These are phyloP conservation scores for Vachellia collinsii DNA, from an alignment of 306 rosid species.

Conservation along the genomic window DNA sequence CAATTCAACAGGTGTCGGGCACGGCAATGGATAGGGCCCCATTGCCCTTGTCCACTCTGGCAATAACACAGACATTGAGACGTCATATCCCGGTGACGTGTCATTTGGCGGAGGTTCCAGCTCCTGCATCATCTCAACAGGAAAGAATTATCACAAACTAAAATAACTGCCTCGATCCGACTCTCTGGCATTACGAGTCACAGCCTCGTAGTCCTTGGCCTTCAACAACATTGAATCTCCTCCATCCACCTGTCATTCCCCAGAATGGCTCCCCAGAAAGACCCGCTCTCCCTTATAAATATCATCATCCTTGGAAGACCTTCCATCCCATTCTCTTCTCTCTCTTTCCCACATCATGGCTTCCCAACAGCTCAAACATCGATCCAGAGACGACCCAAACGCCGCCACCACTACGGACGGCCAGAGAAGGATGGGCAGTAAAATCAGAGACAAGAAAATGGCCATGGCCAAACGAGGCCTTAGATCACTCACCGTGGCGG, in stretches of 20 bases:
- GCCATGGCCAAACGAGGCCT: conserved; percentile 81
- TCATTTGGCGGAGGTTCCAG: conserved; percentile 5
- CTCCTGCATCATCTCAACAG: neutral
- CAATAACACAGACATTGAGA: neutral
- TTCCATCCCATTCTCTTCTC: conserved; percentile 3
- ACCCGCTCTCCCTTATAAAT: conserved; percentile 36
- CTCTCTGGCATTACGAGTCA: neutral
- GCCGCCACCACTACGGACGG: neutral
- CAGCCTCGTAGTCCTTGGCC: conserved; percentile 27
- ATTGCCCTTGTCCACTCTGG: neutral
- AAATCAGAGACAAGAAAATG: conserved; percentile 32
- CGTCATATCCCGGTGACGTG: conserved; percentile 2
- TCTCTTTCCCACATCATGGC: conserved; percentile 44
- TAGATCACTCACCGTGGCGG: conserved; percentile 54
- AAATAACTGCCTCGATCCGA: neutral
- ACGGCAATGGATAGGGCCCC: neutral
- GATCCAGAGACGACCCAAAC: conserved; percentile 36
- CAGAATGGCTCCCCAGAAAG: neutral
- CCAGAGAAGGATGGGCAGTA: neutral
- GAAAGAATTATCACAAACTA: neutral
- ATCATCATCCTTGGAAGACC: conserved; percentile 8
- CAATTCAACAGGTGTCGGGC: neutral
- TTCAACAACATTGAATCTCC: neutral
- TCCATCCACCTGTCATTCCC: conserved; percentile 52
- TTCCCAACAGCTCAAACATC: conserved; percentile 55